phyloP scores from a whole-genome alignment of 148 eudicot genomes.

The Silene conica region DNA sequence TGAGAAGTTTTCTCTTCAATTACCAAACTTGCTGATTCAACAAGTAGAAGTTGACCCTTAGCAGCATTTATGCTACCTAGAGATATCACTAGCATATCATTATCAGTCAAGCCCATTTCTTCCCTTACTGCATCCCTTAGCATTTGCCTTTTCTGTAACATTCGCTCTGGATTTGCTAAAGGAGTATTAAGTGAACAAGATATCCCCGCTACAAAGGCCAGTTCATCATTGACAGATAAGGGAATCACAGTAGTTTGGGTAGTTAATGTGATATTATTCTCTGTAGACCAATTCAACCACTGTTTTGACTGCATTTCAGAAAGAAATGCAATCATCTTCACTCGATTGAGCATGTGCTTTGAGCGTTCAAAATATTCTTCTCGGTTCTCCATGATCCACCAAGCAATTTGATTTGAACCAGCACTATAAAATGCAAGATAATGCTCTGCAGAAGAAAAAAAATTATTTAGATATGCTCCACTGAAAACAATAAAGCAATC shows the following conservation, averaged over 20 bases:
- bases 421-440: constrained; percentile 61
- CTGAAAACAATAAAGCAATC: neutral
- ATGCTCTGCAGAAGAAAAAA: constrained; percentile 46
- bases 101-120: constrained; percentile 83
- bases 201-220: constrained; percentile 96
- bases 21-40: constrained; percentile 68
- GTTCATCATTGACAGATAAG: constrained; percentile 91
- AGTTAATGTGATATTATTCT: constrained; percentile 64
- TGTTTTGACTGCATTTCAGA: constrained; percentile 86
- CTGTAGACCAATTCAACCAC: constrained; percentile 88
- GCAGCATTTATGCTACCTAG: constrained; percentile 91
- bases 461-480: neutral
- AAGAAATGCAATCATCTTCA: constrained; percentile 81
- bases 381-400: constrained; percentile 99
- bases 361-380: constrained; percentile 92
- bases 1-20: constrained; percentile 36
- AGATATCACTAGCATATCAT: constrained; percentile 80
- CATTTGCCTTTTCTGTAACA: constrained; percentile 65
- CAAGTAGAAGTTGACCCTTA: constrained; percentile 88
- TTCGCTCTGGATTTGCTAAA: constrained; percentile 55
- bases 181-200: constrained; percentile 82
- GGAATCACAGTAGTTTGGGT: constrained; percentile 63
- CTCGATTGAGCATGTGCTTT: constrained; percentile 71
- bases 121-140: constrained; percentile 68
- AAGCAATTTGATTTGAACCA: constrained; percentile 80